Base-by-base conservation (phyloP, 495 filamentous ascomycete species). In the Thermothielavioides terrestris region DNA sequence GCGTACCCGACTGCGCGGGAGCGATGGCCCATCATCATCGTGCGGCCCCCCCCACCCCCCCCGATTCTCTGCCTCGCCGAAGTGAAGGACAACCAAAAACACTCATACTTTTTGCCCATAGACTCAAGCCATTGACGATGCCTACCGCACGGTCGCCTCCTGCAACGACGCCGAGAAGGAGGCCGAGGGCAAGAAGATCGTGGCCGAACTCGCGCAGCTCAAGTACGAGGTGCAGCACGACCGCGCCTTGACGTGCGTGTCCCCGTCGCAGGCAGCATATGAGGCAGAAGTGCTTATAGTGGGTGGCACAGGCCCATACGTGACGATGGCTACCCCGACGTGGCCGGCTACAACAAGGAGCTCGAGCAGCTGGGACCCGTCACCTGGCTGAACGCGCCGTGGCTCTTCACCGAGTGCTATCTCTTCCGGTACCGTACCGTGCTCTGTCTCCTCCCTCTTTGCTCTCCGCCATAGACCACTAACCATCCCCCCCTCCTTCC, bases 201-300 rank as follows among this genome's bases (percentile, higher is more conserved):
- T 94, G 31, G 81, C 82, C 63, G 78, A 84, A 45, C 72, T 98
- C 2, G 84, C 85, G 12, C 80, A 76, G 58, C 74, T 98, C 53
- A 98, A 98, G 69, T 95, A 97, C 68, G 91, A 98, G 70, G 66
- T 96, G 36, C 92, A 95, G 62, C 92, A 98, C 65, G 79, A 96
- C 62, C 77, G 89, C 35, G 72, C 81, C 53, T 65, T 98, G 59
- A 88, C 76, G 89, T 94, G 70, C 56, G 83, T 69, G 12, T 22
- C 40, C 6, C 14, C 20, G 4, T 14, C 14, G 17, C 6, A 32
- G 4, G 9, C 23, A 21, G 12, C 14, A 26, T 6, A 25, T 31
- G 12, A 17, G 14, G 10, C 12, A 3, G 9, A 18, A 5, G 11
- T 42, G 20, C 53, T 60, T 30, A 61, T 41, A 17, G 45, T 18